Base-by-base conservation (phyloP, 192 early-diverging fungal genomes). In the Coemansia sp. region DNA sequence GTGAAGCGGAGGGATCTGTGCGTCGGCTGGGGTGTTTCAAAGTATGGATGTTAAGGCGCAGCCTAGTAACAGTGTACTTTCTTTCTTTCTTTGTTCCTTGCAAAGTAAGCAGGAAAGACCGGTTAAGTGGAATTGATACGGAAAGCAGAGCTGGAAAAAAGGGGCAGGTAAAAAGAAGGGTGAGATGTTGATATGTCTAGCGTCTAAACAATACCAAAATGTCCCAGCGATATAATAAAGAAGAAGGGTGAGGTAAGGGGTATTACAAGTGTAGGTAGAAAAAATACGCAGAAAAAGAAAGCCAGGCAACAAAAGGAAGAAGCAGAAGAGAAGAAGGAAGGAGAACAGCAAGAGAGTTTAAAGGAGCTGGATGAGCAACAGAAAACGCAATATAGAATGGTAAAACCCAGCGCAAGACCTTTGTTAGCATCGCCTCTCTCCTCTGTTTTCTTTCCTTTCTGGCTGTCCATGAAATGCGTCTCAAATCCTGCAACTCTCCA, bases 21-120 rank as follows among this genome's bases (percentile, higher is more conserved):
- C 26, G 26, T 26, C 3, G 26, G 26, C 26, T 26, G 3, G 26
- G 26, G 26, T 26, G 26, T 26, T 3, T 26, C 26, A 26, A 58
- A 45, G 21, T 23, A 23, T n/a, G 49, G 26, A 26, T 26, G 67
- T 65, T 42, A 68, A 67, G 75, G 75, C 75, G 68, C 75, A 77
- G 75, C 75, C 75, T 68, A 48, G 37, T 47, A 64, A 52, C 63
- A 9, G 37, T 26, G 26, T 54, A 38, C 63, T 37, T 47, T 23
- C 42, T 3, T 26, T 26, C 26, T 26, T 26, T 26, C 26, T 26
- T 26, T 26, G 0, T 26, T 26, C 26, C 26, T 26, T 26, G 26
- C 26, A 26, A 26, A 26, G 26, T 26, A 26, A 3, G 26, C 26
- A 26, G 26, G 26, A 3, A 26, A 0, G 49, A 16, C 49, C 45